Evolutionary conservation across 1,284 basidiomycete species (phyloP).

Genomic region (Moniliella sp.): DNA sequence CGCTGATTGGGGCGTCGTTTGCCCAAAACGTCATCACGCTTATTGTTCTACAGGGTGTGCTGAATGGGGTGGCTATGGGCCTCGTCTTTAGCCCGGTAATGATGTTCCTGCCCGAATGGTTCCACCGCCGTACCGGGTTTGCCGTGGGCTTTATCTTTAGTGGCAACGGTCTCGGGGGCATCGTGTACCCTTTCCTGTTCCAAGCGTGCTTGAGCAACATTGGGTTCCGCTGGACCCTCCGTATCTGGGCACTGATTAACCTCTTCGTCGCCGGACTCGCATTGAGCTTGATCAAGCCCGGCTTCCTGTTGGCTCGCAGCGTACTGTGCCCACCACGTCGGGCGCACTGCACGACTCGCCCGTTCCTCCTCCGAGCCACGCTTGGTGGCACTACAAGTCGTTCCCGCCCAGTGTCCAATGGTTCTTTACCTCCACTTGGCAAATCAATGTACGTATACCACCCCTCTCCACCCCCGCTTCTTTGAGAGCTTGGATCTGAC

Average conservation of each 20-base stretch:
- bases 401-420: too few species aligned
- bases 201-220: slow-evolving; percentile 6
- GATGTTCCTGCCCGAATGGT: slow-evolving; percentile 19
- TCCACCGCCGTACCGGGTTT: slow-evolving; percentile 8
- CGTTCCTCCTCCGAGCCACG: too few species aligned
- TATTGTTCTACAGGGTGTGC: slow-evolving; percentile 13
- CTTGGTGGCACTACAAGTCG: too few species aligned
- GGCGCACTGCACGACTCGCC: too few species aligned
- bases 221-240: slow-evolving; percentile 17
- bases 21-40: slow-evolving; percentile 7
- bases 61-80: slow-evolving; percentile 11
- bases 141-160: slow-evolving; percentile 16
- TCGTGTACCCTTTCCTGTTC: slow-evolving; percentile 16
- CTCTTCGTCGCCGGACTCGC: too few species aligned
- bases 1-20: slow-evolving; percentile 15
- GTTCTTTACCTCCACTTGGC: too few species aligned
- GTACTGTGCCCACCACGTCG: too few species aligned
- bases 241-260: slow-evolving; percentile 10
- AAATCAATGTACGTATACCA: too few species aligned
- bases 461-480: too few species aligned
- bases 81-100: slow-evolving; percentile 12
- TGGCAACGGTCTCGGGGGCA: slow-evolving; percentile 12
- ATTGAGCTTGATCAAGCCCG: too few species aligned
- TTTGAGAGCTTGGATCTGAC: too few species aligned
- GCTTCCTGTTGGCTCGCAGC: too few species aligned